Conservation (phyloP, 768 basidiomycete genomes). For the Termitomyces sp. region DNA sequence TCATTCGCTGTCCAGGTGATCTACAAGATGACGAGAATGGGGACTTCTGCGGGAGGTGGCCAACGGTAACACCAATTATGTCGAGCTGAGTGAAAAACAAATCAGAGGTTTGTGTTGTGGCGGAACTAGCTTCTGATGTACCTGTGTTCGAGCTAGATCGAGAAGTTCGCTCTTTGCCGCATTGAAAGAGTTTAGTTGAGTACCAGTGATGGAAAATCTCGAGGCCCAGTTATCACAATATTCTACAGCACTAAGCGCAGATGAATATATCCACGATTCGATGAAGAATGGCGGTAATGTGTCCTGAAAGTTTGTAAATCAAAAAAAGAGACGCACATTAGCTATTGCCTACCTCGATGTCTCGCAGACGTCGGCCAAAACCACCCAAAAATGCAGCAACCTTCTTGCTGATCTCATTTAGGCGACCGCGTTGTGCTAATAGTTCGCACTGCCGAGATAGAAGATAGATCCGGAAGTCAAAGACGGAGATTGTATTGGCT, state of each 20-base stretch:
- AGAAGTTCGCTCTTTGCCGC: conserved; percentile 87
- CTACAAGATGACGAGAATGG: conserved; percentile 21
- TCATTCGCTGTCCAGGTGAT: conserved; percentile 16
- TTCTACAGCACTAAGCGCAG: conserved; percentile 79
- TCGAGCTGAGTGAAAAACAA: conserved; percentile 60
- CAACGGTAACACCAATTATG: conserved; percentile 69
- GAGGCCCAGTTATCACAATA: conserved; percentile 73
- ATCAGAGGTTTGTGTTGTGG: background rate
- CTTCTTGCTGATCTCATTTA: conserved; percentile 70
- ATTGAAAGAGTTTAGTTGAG: conserved; percentile 49
- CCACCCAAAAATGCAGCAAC: conserved; percentile 71
- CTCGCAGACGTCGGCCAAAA: conserved; percentile 74
- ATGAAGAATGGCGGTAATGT: conserved; percentile 70
- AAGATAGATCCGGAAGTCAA: conserved; percentile 91
- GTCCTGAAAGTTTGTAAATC: conserved; percentile 5
- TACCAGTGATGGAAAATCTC: conserved; percentile 43
- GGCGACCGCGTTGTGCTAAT: conserved; percentile 62
- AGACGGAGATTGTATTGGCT: conserved; percentile 86
- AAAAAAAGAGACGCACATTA: conserved; percentile 1
- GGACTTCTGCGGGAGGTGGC: conserved; percentile 66
- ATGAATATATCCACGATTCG: conserved; percentile 93
- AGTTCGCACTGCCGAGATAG: conserved; percentile 83
- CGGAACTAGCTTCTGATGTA: conserved; percentile 27
- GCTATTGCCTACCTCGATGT: conserved; percentile 66
- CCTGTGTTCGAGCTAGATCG: conserved; percentile 87